phyloP scores from a whole-genome alignment of 768 basidiomycete genomes.

The Crucibulum laeve region DNA sequence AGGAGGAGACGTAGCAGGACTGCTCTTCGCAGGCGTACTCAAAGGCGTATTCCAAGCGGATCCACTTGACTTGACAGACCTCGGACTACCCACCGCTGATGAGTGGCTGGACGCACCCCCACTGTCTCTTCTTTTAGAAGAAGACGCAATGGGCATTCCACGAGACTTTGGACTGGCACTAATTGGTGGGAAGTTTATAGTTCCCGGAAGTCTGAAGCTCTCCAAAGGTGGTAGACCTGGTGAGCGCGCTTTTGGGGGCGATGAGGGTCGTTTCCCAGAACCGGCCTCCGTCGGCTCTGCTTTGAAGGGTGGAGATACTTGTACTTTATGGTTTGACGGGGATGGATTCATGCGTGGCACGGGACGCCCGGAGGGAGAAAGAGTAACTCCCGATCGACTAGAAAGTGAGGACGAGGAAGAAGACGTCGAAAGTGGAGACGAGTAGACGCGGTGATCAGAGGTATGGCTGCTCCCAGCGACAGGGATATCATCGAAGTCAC shows the following conservation, averaged over 20 bases:
- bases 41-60: too few species aligned
- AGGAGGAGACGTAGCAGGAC: too few species aligned
- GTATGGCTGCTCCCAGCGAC: conserved; percentile 1
- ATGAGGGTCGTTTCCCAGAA: conserved; percentile 10
- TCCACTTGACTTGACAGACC: too few species aligned
- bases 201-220: not conserved
- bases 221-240: conserved; percentile 18
- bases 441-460: conserved; percentile 16
- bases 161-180: not conserved
- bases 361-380: conserved; percentile 15
- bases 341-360: conserved; percentile 24
- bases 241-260: conserved; percentile 5
- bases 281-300: conserved; percentile 58
- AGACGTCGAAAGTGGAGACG: conserved; percentile 14
- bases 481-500: conserved; percentile 33
- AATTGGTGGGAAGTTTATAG: not conserved
- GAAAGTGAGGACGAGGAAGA: conserved; percentile 14
- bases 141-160: not conserved
- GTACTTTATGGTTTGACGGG: conserved; percentile 47
- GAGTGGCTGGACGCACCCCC: conserved; percentile 15
- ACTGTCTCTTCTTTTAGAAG: not conserved
- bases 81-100: too few species aligned
- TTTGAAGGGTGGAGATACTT: conserved; percentile 44
- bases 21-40: too few species aligned
- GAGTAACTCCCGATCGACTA: conserved; percentile 16